Evolutionary conservation across 2,329 filamentous ascomycete species (phyloP), one percentile per base, ranked within the genome.

Genomic region (Colletotrichum eleusines): DNA sequence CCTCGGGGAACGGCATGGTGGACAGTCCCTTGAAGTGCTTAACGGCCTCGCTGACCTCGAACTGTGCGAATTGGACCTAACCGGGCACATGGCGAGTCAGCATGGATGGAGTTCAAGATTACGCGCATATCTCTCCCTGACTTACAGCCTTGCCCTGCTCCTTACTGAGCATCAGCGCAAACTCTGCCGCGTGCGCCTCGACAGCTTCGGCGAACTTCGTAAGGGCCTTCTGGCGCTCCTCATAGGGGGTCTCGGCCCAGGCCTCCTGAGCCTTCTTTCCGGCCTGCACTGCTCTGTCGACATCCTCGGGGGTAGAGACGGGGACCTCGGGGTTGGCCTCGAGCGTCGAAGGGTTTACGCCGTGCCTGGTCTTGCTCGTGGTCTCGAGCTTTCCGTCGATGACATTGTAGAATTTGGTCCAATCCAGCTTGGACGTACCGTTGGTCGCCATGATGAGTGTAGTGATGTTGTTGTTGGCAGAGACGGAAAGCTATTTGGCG

Each of bases 261-360:
- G 51, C 51, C 23, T 68, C 68, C 23, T 76, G 74, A 18, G 82
- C 81, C 73, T 84, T 84, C 71, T 82, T 81, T 11, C 84, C 86
- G 12, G 83, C 83, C 5, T 77, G 77, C 18, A 89, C 84, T 16
- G 86, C 86, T 46, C 78, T 79, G 71, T 89, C 82, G 59, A 89
- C 78, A 73, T 89, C 86, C 51, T 83, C 75, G 48, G 79, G 79
- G 2, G 82, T 84, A 5, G 81, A 81, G 46, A 88, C 77, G 0
- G 87, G 87, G 1, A 88, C 86, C 20, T 84, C 81, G 33, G 84
- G 83, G 61, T 86, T 85, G 35, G 84, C 78, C 72, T 85, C 78
- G 31, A 81, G 78, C 11, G 83, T 87, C 3, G 86, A 78, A 0
- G 87, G 87, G 76, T 89, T 88, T 74, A 87, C 78, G 53, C 83